Evolutionary conservation across 768 basidiomycete species (phyloP).

Genomic region (Tremella fuciformis): DNA sequence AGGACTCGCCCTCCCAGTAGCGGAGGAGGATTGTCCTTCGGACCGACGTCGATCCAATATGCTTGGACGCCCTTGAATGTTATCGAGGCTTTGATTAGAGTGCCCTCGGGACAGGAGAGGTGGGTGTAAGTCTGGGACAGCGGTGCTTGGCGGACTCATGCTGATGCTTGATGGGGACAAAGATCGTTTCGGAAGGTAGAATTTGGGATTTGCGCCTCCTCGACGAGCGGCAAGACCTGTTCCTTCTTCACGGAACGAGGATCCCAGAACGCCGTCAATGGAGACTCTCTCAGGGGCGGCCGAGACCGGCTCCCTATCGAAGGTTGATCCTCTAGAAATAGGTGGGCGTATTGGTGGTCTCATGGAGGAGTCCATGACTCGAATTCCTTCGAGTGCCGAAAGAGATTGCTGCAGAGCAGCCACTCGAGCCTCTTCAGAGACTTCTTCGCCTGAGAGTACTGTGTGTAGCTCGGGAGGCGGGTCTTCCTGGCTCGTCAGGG

Average conservation of each 20-base stretch:
- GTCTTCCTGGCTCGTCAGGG: slow-evolving; percentile 35
- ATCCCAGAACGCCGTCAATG: neutral
- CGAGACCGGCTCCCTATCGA: neutral
- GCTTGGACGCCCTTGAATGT: neutral
- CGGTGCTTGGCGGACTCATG: neutral
- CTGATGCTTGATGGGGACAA: slow-evolving; percentile 20
- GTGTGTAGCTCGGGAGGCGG: slow-evolving; percentile 23
- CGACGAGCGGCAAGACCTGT: slow-evolving; percentile 9
- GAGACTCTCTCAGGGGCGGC: neutral
- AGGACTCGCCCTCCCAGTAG: neutral
- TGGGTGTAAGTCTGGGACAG: slow-evolving; percentile 2
- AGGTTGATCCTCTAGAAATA: neutral
- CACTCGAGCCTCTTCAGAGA: slow-evolving; percentile 15
- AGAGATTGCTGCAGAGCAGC: slow-evolving; percentile 30
- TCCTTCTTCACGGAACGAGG: neutral
- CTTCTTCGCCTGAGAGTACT: slow-evolving; percentile 6
- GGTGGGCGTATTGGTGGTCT: neutral
- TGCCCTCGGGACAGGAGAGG: neutral
- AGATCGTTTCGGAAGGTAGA: slow-evolving; percentile 35
- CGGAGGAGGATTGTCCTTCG: neutral
- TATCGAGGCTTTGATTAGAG: neutral
- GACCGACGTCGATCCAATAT: slow-evolving; percentile 18
- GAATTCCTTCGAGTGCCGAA: slow-evolving; percentile 35
- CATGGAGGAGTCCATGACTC: neutral
- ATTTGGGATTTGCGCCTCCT: slow-evolving; percentile 34